These are phyloP conservation scores for Aspergillus ochraceoroseus DNA, from an alignment of 2,329 filamentous ascomycete species.

Conservation along the genomic window DNA sequence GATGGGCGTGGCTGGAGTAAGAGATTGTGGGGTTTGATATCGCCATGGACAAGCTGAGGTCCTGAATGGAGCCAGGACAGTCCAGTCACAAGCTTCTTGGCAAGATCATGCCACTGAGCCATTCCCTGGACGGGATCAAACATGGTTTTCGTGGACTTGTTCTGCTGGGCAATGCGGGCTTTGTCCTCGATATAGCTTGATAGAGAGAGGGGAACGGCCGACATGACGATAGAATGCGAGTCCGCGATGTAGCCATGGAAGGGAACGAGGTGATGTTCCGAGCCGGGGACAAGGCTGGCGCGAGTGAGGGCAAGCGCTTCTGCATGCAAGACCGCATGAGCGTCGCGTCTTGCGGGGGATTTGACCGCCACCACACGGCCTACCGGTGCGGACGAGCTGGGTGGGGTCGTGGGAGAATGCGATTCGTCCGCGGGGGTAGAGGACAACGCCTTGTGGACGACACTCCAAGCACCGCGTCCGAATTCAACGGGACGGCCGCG, in stretches of 20 bases:
- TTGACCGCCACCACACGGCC: slow-evolving; percentile 44
- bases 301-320: slow-evolving; percentile 44
- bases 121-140: slow-evolving; percentile 44
- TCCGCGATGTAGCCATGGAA: slow-evolving; percentile 44
- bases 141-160: slow-evolving; percentile 42
- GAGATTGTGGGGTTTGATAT: slow-evolving; percentile 48
- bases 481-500: slow-evolving; percentile 36
- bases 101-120: slow-evolving; percentile 39
- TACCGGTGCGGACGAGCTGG: slow-evolving; percentile 35
- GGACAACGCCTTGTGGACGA: slow-evolving; percentile 43
- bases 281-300: slow-evolving; percentile 31
- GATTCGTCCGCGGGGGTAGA: slow-evolving; percentile 12
- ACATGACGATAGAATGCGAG: slow-evolving; percentile 42
- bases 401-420: slow-evolving; percentile 25
- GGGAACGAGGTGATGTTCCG: slow-evolving; percentile 39
- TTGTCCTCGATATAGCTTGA: slow-evolving; percentile 40
- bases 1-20: slow-evolving; percentile 32
- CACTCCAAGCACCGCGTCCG: slow-evolving; percentile 47
- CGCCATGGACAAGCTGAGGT: slow-evolving; percentile 44
- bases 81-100: slow-evolving; percentile 39
- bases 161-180: slow-evolving; percentile 27
- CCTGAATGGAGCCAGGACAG: slow-evolving; percentile 44
- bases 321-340: slow-evolving; percentile 37
- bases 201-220: slow-evolving; percentile 43
- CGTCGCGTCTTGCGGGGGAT: slow-evolving; percentile 40